Evolutionary conservation across 2,329 filamentous ascomycete species (phyloP), one percentile per base, ranked within the genome.

Genomic region (Tympanopsis confertula): DNA sequence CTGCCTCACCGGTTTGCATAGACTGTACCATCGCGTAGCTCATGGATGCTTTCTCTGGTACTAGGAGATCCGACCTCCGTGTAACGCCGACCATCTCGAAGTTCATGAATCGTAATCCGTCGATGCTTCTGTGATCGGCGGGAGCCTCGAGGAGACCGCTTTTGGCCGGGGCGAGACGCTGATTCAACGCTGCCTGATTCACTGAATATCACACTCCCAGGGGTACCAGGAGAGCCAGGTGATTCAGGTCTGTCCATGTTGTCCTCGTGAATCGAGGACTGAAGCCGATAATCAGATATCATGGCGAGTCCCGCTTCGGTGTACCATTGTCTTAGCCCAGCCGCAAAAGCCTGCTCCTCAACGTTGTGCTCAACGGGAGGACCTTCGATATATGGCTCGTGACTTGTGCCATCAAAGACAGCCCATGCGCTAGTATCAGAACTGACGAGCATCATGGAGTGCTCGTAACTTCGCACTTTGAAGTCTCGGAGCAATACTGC

Each of bases 401-500:
- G 33, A 10, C 36, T 37, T 30, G 19, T 3, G 5, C 19, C 38
- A 19, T 26, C 43, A 44, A 67, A 66, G 4, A 68, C 60, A 7
- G 58, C 63, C 65, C 65, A 69, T 10, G 63, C 55, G 40, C 63
- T 66, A 13, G 52, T 52, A 12, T 59, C 52, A 3, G 49, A 51
- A 44, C 60, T 66, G 36, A 61, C 44, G 3, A 69, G 51, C 41
- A 56, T 55, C 37, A 62, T 48, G 5, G 52, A 54, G 42, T 59
- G 55, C 13, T 61, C 51, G 36, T 55, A 49, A 40, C 51, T 61
- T 29, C 58, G 54, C 5, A 67, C 60, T 41, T 59, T 59, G 46
- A 68, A 64, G 40, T 66, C 55, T 13, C 63, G 56, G 5, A 69
- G 53, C 2, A 69, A 48, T 22, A 69, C 48, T 2, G 55, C 52